phyloP scores from a whole-genome alignment of 148 eudicot genomes.

The Nepenthes mirabilis region DNA sequence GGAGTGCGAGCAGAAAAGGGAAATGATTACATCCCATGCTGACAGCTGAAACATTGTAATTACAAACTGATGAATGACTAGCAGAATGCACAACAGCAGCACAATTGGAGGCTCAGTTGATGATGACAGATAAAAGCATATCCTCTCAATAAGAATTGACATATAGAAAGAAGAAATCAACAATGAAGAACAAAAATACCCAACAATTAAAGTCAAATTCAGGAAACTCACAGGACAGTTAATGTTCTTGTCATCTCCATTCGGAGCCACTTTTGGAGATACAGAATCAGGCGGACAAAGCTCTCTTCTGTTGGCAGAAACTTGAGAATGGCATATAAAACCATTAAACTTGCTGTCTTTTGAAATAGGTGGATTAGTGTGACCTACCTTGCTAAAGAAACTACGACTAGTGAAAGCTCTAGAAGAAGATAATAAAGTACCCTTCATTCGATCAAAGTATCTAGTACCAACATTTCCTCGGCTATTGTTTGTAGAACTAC shows the following conservation, averaged over 20 bases:
- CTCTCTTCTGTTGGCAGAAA: slow-evolving; percentile 45
- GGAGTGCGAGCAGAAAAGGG: not conserved
- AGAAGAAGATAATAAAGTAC: slow-evolving; percentile 75
- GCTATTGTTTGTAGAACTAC: slow-evolving; percentile 32
- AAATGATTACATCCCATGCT: too few relatives aligned
- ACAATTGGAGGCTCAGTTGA: too few relatives aligned
- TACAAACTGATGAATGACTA: too few relatives aligned
- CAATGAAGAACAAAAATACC: not conserved
- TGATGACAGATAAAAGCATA: too few relatives aligned
- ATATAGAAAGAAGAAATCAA: not conserved
- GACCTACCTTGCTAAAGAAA: slow-evolving; percentile 63
- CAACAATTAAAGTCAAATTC: slow-evolving; percentile 3
- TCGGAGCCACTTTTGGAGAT: slow-evolving; percentile 22
- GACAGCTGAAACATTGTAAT: too few relatives aligned
- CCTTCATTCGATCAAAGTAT: slow-evolving; percentile 84
- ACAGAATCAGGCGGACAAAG: slow-evolving; percentile 27
- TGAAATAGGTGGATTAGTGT: slow-evolving; percentile 25
- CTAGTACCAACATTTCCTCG: slow-evolving; percentile 67
- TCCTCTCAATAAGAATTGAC: too few relatives aligned
- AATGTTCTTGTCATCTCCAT: slow-evolving; percentile 42
- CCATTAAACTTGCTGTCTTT: slow-evolving; percentile 54
- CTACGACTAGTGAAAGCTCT: slow-evolving; percentile 75
- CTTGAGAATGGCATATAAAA: slow-evolving; percentile 31
- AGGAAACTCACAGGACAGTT: slow-evolving; percentile 47
- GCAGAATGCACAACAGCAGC: too few relatives aligned